Evolutionary conservation across 1,284 basidiomycete genomes (phyloP), one percentile per base, ranked within the genome.

Genomic region (Microbotryum saponariae): DNA sequence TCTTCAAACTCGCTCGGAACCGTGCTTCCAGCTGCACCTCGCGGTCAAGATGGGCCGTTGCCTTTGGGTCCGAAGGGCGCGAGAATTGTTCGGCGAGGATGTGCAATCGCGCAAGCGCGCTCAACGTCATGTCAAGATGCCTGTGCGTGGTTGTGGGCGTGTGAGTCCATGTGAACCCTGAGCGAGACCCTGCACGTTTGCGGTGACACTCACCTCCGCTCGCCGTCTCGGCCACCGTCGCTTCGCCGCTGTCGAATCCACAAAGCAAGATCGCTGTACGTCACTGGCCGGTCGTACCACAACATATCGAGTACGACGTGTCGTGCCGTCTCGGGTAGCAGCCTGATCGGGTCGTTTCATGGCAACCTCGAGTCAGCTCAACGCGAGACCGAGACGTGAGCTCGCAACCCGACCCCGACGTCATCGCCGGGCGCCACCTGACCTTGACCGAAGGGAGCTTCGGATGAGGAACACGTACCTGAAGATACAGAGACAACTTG

Each of bases 401-500:
- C 27, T 21, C 48, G 55, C 33, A 54, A 10, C 14, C 45, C 27
- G 25, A 57, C 23, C 52, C 63, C 29, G 46, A 52, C 47, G 51
- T 48, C 9, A 58, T n/a, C 25, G 21, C 37, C 47, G 20, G 16
- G 37, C 37, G 48, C 53, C 31, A 56, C 21, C 53, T 72, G 61
- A 45, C 21, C 33, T 4, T 18, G 25, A 20, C 48, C 48, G 12
- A 27, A 49, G 1, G 3, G 21, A 21, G 21, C 12, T 14, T 49
- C 48, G 21, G 21, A 49, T 27, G 10, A 21, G 25, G 4, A 4
- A 2, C 3, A 60, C 75, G 71, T 66, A 90, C 89, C 92, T 85
- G 75, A 97, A 92, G 74, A 98, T 86, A 50, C 91, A 90, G 42
- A 98, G 83, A 77, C 92, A 96, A 74, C 89, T 88, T 2, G 91